phyloP scores from a whole-genome alignment of 1,284 basidiomycete genomes.

The Ceratobasidium sp. region DNA sequence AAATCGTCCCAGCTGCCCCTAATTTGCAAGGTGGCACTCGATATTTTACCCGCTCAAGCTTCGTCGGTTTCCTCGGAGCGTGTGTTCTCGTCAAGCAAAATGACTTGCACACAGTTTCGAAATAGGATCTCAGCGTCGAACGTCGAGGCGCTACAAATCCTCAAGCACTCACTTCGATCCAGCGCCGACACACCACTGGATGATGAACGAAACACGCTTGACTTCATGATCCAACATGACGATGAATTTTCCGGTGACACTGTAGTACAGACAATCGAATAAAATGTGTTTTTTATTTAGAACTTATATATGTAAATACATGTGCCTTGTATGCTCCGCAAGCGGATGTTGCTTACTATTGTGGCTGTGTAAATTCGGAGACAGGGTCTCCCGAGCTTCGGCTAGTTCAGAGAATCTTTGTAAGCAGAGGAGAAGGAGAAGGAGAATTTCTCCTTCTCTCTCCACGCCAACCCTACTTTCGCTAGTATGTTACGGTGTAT shows the following conservation, averaged over 20 bases:
- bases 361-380: not conserved
- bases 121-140: not conserved
- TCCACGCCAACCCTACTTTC: constrained; percentile 2
- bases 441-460: not conserved
- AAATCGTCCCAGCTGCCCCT: constrained; percentile 20
- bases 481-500: no score
- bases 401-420: not conserved
- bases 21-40: constrained; percentile 32
- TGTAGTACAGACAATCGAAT: not conserved
- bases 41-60: constrained; percentile 35
- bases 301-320: not conserved
- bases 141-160: constrained; percentile 13
- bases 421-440: not conserved
- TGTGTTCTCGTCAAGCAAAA: constrained; percentile 30
- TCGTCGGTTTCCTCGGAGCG: constrained; percentile 44
- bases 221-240: constrained; percentile 3
- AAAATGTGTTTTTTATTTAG: not conserved
- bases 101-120: constrained; percentile 22
- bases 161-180: constrained; percentile 7
- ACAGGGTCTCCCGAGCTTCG: not conserved
- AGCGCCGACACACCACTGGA: not conserved
- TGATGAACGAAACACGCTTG: not conserved
- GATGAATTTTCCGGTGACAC: not conserved
- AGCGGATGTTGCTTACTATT: not conserved
- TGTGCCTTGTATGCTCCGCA: not conserved